phyloP scores from a whole-genome alignment of 140 eudicot genomes.

The Senecio squalidus region DNA sequence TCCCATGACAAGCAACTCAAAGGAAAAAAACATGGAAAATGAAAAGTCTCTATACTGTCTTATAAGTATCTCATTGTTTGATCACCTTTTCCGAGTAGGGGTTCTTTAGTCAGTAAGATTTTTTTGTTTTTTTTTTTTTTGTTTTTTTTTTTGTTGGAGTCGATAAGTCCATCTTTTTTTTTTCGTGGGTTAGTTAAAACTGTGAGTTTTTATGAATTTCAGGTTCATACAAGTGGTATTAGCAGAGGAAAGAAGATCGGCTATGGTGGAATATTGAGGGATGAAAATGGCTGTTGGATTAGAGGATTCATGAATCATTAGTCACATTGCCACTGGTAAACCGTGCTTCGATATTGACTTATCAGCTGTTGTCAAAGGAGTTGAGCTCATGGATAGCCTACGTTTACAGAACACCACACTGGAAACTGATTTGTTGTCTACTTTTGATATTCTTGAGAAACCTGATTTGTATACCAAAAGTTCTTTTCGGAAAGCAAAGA shows the following conservation, averaged over 20 bases:
- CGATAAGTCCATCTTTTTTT: neutral
- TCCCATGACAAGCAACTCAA: neutral
- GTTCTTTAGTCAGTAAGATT: slow-evolving; percentile 18
- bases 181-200: neutral
- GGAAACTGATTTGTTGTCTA: slow-evolving; percentile 13
- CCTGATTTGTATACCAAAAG: neutral
- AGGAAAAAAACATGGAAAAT: slow-evolving; percentile 14
- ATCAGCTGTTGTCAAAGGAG: neutral
- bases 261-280: slow-evolving; percentile 17
- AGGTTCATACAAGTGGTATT: slow-evolving; percentile 14
- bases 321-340: too few relatives aligned
- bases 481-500: neutral
- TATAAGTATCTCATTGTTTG: neutral
- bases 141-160: too few relatives aligned
- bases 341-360: neutral
- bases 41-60: neutral
- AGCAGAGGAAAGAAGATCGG: neutral
- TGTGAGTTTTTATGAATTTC: neutral
- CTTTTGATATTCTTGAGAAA: slow-evolving; percentile 6
- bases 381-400: slow-evolving; percentile 7
- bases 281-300: slow-evolving; percentile 9
- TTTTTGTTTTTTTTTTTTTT: too few relatives aligned
- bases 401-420: slow-evolving; percentile 8
- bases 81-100: slow-evolving; percentile 13
- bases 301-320: slow-evolving; percentile 15